A percentile compares a stretch with the other conserved stretches of the same genome.
phyloP scores from a whole-genome alignment of 495 filamentous ascomycete genomes.

The Tuber indicum region DNA sequence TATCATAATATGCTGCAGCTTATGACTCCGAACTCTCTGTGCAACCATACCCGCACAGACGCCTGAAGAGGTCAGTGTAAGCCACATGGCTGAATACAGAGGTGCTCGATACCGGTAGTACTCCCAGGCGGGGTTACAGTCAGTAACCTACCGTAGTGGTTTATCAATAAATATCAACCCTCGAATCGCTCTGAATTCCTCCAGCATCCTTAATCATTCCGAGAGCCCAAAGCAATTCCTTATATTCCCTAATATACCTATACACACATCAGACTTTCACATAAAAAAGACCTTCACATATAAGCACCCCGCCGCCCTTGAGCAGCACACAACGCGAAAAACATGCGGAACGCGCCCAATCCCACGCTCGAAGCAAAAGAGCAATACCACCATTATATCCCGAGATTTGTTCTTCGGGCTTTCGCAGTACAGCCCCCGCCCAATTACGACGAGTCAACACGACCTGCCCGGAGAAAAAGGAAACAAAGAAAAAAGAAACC shows the following conservation, averaged over 20 bases:
- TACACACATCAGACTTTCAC: background rate
- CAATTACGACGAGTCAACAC: background rate
- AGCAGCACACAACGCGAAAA: background rate
- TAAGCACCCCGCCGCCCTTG: background rate
- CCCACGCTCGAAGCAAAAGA: slow-evolving; percentile 2
- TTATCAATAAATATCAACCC: background rate
- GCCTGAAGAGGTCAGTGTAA: background rate
- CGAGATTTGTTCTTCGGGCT: slow-evolving; percentile 43
- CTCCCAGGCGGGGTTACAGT: background rate
- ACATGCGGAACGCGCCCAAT: background rate
- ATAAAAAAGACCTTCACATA: background rate
- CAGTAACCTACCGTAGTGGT: background rate
- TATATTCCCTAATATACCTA: background rate
- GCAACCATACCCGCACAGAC: background rate
- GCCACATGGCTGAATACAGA: background rate
- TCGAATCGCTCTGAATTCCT: background rate
- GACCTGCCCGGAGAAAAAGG: background rate
- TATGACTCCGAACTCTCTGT: background rate
- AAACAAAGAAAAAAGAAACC: background rate
- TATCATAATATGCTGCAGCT: background rate
- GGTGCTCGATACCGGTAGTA: background rate
- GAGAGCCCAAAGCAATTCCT: background rate
- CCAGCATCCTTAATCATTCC: background rate
- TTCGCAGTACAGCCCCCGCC: slow-evolving; percentile 24
- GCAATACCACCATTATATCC: slow-evolving; percentile 47